phyloP scores from a whole-genome alignment of 2,329 filamentous ascomycete species.

The Cadophora malorum region DNA sequence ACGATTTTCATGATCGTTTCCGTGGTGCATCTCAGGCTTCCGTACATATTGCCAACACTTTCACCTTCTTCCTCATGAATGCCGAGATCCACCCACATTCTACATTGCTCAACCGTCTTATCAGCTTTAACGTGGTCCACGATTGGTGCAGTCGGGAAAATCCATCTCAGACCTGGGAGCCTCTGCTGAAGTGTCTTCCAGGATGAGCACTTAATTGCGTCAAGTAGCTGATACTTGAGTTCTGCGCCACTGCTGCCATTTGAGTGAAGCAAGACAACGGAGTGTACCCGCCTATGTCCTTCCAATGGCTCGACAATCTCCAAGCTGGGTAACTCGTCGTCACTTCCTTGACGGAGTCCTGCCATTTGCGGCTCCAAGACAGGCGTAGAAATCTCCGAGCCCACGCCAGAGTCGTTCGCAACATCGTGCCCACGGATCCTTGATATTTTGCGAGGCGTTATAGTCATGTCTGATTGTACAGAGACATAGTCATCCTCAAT shows the following conservation, averaged over 20 bases:
- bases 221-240: neutral
- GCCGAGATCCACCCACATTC: neutral
- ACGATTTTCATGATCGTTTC: neutral
- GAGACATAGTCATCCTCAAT: neutral
- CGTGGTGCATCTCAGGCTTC: neutral
- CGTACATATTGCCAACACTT: neutral
- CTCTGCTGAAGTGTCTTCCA: neutral
- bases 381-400: neutral
- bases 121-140: neutral
- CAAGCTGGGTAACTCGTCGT: neutral
- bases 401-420: neutral
- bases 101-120: neutral
- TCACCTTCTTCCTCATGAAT: neutral
- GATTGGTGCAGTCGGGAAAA: neutral
- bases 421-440: neutral
- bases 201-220: neutral
- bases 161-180: neutral
- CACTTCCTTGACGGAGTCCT: neutral
- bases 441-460: neutral
- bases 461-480: neutral
- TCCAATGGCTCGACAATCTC: neutral
- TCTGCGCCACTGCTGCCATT: constrained; percentile 2
- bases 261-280: neutral
- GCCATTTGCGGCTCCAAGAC: neutral
- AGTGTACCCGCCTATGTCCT: neutral